Conservation (phyloP, 2,329 filamentous ascomycete genomes). For the Aspergillus japonicus region DNA sequence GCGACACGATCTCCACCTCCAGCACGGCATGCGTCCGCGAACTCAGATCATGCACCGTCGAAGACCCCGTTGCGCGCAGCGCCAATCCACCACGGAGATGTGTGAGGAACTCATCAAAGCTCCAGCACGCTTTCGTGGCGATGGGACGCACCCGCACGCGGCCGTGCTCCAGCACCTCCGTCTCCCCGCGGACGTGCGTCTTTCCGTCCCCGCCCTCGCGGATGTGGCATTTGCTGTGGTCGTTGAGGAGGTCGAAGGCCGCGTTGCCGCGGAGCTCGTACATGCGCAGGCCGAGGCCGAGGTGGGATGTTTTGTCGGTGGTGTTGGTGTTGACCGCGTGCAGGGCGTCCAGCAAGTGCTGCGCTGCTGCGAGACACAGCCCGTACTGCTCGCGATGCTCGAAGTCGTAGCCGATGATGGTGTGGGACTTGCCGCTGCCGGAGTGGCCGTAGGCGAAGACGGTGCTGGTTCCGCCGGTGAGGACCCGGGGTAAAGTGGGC, state of each 20-base stretch:
- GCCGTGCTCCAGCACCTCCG: slow-evolving; percentile 41
- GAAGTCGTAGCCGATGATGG: slow-evolving; percentile 46
- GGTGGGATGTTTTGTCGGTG: neutral
- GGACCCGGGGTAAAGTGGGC: slow-evolving; percentile 34
- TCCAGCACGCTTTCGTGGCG: slow-evolving; percentile 30
- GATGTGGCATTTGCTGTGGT: slow-evolving; percentile 39
- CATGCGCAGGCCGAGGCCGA: slow-evolving; percentile 42
- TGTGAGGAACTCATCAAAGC: slow-evolving; percentile 31
- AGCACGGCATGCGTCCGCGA: slow-evolving; percentile 48
- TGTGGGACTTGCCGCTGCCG: slow-evolving; percentile 45
- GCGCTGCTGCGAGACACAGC: slow-evolving; percentile 39
- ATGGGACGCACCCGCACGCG: slow-evolving; percentile 46
- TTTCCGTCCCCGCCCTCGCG: slow-evolving; percentile 44
- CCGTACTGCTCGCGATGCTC: slow-evolving; percentile 36
- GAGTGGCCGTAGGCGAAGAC: slow-evolving; percentile 49
- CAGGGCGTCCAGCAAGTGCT: slow-evolving; percentile 29
- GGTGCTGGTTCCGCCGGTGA: slow-evolving; percentile 40
- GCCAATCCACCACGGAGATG: slow-evolving; percentile 32
- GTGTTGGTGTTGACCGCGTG: slow-evolving; percentile 22
- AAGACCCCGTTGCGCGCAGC: slow-evolving; percentile 37
- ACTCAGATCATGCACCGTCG: slow-evolving; percentile 46
- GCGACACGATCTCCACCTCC: slow-evolving; percentile 45
- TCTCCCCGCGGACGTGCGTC: slow-evolving; percentile 44
- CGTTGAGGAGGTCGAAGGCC: slow-evolving; percentile 46
- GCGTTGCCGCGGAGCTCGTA: slow-evolving; percentile 45